Evolutionary conservation across 2,329 filamentous ascomycete species (phyloP).

Genomic region (Xylaria sp.): DNA sequence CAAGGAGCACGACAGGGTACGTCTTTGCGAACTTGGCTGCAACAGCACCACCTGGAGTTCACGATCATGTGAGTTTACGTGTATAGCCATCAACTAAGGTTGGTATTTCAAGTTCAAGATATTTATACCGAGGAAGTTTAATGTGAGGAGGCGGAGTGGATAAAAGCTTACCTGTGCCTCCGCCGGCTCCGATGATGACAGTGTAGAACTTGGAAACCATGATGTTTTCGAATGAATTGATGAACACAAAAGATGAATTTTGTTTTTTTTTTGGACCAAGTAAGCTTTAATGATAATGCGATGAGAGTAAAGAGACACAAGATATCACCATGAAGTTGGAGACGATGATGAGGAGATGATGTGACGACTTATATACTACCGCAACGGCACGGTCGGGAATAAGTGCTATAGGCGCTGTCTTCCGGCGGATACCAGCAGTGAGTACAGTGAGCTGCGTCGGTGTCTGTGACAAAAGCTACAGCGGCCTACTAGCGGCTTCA

Average conservation of each 20-base stretch:
- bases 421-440: too few species aligned
- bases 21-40: slow-evolving; percentile 64
- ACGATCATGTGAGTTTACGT: neutral
- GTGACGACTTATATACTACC: slow-evolving; percentile 15
- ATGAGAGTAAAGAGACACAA: neutral
- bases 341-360: neutral
- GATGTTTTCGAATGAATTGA: neutral
- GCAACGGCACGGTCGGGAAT: slow-evolving; percentile 8
- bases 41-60: slow-evolving; percentile 48
- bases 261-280: neutral
- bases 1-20: slow-evolving; percentile 76
- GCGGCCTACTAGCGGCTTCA: too few species aligned
- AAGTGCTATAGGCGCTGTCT: too few species aligned
- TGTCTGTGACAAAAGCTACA: neutral
- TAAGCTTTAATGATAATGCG: neutral
- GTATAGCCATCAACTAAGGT: too few species aligned
- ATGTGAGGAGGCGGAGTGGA: too few species aligned
- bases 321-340: neutral
- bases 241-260: too few species aligned
- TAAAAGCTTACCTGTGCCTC: slow-evolving; percentile 23
- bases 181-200: slow-evolving; percentile 28
- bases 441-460: slow-evolving; percentile 2
- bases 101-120: too few species aligned
- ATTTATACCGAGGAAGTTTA: too few species aligned
- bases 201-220: slow-evolving; percentile 31